Evolutionary conservation across 106 monocot species (phyloP), one percentile per base, ranked within the genome.

Genomic region (Dendrobium catenatum): DNA sequence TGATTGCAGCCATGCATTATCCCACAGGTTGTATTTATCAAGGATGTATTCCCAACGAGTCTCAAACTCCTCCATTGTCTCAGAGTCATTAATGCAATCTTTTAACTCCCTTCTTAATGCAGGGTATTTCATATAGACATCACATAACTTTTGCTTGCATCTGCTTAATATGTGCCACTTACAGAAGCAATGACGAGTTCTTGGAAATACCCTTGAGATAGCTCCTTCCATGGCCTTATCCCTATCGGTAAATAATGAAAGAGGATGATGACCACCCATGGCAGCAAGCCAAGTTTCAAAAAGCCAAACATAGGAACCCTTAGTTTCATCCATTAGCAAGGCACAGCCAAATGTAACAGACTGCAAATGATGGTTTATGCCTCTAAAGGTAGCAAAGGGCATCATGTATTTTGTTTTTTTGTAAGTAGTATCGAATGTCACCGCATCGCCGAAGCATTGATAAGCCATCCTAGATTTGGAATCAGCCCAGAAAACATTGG

Each of bases 381-480:
- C 96, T 77, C 90, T 86, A 74, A 97, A 97, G 4, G 86, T 85
- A 0, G 91, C 96, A 54, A 97, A 94, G 0, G 96, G 96, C 96
- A 97, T 90, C 96, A 96, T 96, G 80, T 96, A 94, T 75, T 97
- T 94, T 6, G 92, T 92, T 70, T 94, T 97, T 84, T 89, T 97
- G 70, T 97, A 94, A n/a, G 88, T 92, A 0, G 94, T 94, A 81
- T 97, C 96, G 70, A 97, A 97, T 17, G 86, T 89, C 10, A 97
- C 89, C 9, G 89, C 79, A 79, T 97, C 96, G 27, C 94, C 87
- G 79, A 97, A 97, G 42, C 87, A 27, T 44, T 80, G 81, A 73
- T 97, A 97, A 29, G 94, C 86, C 78, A 86, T 88, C 72, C 94
- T 90, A 33, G 92, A 84, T 72, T 89, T 92, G 48, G 92, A 88